A percentile compares a stretch with the other conserved stretches of the same genome.
These are phyloP conservation scores for Aphanomyces cochlioides DNA, from an alignment of 352 stramenopile species.

Conservation along the genomic window DNA sequence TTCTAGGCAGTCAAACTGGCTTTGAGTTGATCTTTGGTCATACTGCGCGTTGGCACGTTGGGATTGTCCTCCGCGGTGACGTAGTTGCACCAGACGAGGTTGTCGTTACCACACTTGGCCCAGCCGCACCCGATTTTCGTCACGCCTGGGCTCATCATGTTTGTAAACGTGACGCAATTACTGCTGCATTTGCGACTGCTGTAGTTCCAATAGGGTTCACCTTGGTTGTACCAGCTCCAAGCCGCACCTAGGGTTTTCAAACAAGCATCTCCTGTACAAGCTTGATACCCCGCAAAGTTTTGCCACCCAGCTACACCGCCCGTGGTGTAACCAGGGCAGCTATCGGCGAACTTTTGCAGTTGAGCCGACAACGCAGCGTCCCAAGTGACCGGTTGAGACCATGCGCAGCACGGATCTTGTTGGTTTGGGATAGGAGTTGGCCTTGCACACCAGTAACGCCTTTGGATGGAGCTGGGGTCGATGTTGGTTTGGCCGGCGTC, in stretches of 20 bases:
- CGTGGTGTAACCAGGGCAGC: background rate
- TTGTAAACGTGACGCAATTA: background rate
- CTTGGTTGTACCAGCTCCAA: slow-evolving; percentile 17
- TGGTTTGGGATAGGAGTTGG: slow-evolving; percentile 12
- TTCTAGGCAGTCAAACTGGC: background rate
- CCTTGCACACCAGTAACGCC: background rate
- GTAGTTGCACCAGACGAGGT: slow-evolving; percentile 18
- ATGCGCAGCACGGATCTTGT: slow-evolving; percentile 13
- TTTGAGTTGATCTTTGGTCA: background rate
- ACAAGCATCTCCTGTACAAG: background rate
- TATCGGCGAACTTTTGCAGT: slow-evolving; percentile 12
- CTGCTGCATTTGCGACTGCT: background rate
- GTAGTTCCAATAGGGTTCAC: background rate
- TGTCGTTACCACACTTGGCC: background rate
- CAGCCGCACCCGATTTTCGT: slow-evolving; percentile 2
- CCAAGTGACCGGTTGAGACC: background rate
- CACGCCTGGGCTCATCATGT: slow-evolving; percentile 2
- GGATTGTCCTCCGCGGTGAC: background rate
- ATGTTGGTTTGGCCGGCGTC: too few species aligned
- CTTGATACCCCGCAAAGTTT: background rate
- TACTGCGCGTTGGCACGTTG: background rate
- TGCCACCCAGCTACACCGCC: slow-evolving; percentile 1
- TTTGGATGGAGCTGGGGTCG: too few species aligned
- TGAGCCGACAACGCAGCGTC: background rate
- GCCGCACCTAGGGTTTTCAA: background rate